phyloP scores from a whole-genome alignment of 345 rosid species.

The Acer negundo region DNA sequence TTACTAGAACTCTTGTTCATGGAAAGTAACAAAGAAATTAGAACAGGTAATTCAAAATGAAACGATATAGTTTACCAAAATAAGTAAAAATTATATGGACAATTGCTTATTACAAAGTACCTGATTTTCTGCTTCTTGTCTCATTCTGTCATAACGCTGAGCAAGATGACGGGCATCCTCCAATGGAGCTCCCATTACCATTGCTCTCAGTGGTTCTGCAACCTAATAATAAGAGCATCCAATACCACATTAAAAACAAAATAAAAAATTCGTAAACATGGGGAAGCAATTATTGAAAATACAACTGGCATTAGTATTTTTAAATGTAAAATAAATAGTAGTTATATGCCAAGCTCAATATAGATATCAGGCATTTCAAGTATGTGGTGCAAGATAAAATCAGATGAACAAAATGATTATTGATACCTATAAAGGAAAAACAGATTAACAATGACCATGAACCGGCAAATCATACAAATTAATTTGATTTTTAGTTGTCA shows the following conservation, averaged over 20 bases:
- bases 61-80: not conserved
- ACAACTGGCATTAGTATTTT: not conserved
- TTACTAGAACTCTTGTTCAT: not conserved
- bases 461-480: not conserved
- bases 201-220: constrained; percentile 92
- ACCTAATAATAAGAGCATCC: constrained; percentile 50
- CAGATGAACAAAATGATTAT: not conserved
- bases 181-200: constrained; percentile 92
- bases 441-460: not conserved
- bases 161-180: constrained; percentile 98
- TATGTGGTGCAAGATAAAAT: not conserved
- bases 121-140: constrained; percentile 97
- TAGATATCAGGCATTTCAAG: not conserved
- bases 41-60: not conserved
- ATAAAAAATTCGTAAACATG: not conserved
- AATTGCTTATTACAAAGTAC: constrained; percentile 35
- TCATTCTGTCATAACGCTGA: constrained; percentile 90
- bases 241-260: constrained; percentile 21
- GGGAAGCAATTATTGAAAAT: not conserved
- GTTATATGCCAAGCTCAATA: not conserved
- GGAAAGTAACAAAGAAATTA: not conserved
- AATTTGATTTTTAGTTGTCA: not conserved
- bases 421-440: too few relatives aligned
- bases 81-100: not conserved
- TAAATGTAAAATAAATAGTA: not conserved